These are phyloP conservation scores for Ailanthus altissimus DNA, from an alignment of 345 rosid genomes.

Conservation along the genomic window DNA sequence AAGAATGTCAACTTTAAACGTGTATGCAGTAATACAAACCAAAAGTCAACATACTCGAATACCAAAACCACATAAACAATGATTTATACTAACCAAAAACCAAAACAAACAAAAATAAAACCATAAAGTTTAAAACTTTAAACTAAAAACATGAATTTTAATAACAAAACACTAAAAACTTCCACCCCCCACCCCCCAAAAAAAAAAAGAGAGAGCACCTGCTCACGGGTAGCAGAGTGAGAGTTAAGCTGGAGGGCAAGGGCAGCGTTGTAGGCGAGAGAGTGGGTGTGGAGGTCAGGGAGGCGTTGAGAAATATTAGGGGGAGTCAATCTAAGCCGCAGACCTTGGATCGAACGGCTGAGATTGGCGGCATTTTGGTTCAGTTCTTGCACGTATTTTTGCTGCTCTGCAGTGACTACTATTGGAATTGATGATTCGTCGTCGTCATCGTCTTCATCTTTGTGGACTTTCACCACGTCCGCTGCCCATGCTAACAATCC, in stretches of 20 bases:
- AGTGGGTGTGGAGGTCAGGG: constrained; percentile 90
- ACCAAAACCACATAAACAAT: background rate
- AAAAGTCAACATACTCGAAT: background rate
- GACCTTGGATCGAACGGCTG: constrained; percentile 81
- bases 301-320: constrained; percentile 86
- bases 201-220: constrained; percentile 38
- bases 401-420: constrained; percentile 65
- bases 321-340: constrained; percentile 82
- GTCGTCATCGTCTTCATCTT: constrained; percentile 36
- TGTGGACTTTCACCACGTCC: constrained; percentile 79
- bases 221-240: constrained; percentile 92
- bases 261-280: constrained; percentile 88
- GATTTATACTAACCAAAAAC: background rate
- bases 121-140: background rate
- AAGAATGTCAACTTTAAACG: background rate
- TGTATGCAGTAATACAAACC: background rate
- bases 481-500: constrained; percentile 96
- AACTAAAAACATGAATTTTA: too few species aligned
- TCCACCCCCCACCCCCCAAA: too few species aligned
- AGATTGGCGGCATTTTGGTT: constrained; percentile 69
- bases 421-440: constrained; percentile 42
- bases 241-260: constrained; percentile 89
- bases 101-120: background rate
- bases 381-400: constrained; percentile 62
- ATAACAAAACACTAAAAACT: background rate